These are phyloP conservation scores for Logfia minima DNA, from an alignment of 129 eudicot genomes.

Conservation along the genomic window DNA sequence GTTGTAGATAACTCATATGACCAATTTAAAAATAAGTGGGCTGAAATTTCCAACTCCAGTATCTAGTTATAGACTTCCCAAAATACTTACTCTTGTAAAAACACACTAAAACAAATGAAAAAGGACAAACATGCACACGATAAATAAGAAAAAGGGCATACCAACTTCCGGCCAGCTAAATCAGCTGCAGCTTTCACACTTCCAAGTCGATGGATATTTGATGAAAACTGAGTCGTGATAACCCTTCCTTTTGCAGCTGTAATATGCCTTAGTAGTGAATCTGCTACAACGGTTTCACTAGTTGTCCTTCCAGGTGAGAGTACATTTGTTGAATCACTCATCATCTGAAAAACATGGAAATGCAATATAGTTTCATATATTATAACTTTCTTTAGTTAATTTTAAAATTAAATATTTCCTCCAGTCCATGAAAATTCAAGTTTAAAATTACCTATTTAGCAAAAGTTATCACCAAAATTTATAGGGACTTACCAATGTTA, in stretches of 20 bases:
- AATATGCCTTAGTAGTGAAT: conserved; percentile 75
- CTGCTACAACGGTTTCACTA: conserved; percentile 91
- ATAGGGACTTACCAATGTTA: conserved; percentile 57
- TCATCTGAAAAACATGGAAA: conserved; percentile 59
- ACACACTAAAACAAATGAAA: not conserved
- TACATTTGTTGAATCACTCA: conserved; percentile 97
- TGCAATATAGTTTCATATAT: not conserved
- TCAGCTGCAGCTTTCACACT: conserved; percentile 99
- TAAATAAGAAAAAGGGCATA: conserved; percentile 36
- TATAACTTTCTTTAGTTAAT: not conserved
- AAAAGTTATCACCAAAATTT: not conserved
- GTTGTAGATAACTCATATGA: not conserved
- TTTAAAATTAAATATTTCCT: not conserved
- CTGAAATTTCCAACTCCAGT: not conserved
- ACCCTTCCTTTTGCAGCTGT: conserved; percentile 93
- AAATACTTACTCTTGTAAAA: not conserved
- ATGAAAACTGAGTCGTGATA: conserved; percentile 95
- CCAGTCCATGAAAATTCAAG: not conserved
- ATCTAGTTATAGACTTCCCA: not conserved
- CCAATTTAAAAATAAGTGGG: not conserved
- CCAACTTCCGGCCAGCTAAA: conserved; percentile 94
- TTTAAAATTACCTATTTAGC: not conserved
- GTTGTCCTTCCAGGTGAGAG: conserved; percentile 96
- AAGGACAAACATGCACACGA: not conserved
- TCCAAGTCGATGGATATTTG: conserved; percentile 98